Evolutionary conservation across 2,329 filamentous ascomycete genomes (phyloP).

Genomic region (Cephalotrichum gorgonifer): DNA sequence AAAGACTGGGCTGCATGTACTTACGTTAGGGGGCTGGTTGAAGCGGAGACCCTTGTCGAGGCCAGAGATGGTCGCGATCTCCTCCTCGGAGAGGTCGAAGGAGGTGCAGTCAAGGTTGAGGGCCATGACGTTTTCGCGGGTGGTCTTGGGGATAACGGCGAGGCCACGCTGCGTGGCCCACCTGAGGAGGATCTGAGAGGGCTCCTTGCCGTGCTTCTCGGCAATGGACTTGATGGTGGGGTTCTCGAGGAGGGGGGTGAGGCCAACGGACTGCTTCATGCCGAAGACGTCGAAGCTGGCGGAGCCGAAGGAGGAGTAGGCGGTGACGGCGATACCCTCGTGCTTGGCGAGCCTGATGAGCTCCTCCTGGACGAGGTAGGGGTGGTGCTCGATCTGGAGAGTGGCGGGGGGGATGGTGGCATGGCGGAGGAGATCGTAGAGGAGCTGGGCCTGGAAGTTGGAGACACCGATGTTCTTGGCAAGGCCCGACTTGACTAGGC

Average conservation of each 20-base stretch:
- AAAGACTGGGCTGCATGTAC: slow-evolving; percentile 17
- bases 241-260: slow-evolving; percentile 62
- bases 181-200: slow-evolving; percentile 72
- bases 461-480: slow-evolving; percentile 67
- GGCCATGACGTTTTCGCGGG: slow-evolving; percentile 36
- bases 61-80: slow-evolving; percentile 55
- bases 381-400: slow-evolving; percentile 85
- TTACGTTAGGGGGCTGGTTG: slow-evolving; percentile 61
- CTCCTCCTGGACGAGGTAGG: slow-evolving; percentile 68
- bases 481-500: slow-evolving; percentile 57
- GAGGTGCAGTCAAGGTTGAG: slow-evolving; percentile 58
- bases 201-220: slow-evolving; percentile 58
- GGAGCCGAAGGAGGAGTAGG: slow-evolving; percentile 77
- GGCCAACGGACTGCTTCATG: slow-evolving; percentile 52
- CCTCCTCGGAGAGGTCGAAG: slow-evolving; percentile 56
- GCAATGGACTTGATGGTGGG: slow-evolving; percentile 54
- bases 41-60: slow-evolving; percentile 61
- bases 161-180: slow-evolving; percentile 80
- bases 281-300: slow-evolving; percentile 69
- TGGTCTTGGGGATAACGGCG: slow-evolving; percentile 75
- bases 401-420: slow-evolving; percentile 64
- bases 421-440: slow-evolving; percentile 73
- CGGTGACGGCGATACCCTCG: slow-evolving; percentile 65
- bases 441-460: slow-evolving; percentile 70
- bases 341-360: slow-evolving; percentile 60